phyloP scores from a whole-genome alignment of 805 yeast species.

The Clavispora vitiphila region DNA sequence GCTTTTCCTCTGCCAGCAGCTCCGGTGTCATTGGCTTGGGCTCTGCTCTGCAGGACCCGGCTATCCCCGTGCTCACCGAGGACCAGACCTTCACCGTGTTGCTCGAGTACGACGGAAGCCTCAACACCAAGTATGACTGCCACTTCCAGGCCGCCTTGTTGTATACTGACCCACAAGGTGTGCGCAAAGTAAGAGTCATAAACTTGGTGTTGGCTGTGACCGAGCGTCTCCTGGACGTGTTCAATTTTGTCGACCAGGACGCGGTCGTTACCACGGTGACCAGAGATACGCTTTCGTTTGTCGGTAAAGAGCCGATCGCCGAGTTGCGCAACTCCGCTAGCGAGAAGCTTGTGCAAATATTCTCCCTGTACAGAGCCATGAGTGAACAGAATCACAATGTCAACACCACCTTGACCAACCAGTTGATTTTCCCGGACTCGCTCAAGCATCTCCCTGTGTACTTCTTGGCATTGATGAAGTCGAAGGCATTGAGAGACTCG shows the following conservation, averaged over 20 bases:
- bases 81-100: conserved; percentile 68
- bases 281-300: conserved; percentile 36
- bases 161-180: conserved; percentile 74
- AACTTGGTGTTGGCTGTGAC: conserved; percentile 81
- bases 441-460: conserved; percentile 66
- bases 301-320: conserved; percentile 34
- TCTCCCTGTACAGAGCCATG: conserved; percentile 49
- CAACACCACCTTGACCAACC: conserved; percentile 40
- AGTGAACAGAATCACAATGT: conserved; percentile 35
- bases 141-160: conserved; percentile 89
- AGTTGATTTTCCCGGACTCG: conserved; percentile 77
- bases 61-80: conserved; percentile 58
- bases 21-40: conserved; percentile 17
- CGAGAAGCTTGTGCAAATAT: conserved; percentile 39
- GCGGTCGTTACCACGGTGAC: conserved; percentile 35
- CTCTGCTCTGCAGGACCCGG: conserved; percentile 49
- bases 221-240: conserved; percentile 65
- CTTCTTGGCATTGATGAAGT: conserved; percentile 64
- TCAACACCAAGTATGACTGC: conserved; percentile 67
- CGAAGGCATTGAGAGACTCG: conserved; percentile 53
- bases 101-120: conserved; percentile 70
- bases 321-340: conserved; percentile 38
- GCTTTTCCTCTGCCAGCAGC: conserved; percentile 32
- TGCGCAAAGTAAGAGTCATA: conserved; percentile 79
- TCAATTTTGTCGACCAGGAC: conserved; percentile 71